A percentile compares a stretch with the other conserved stretches of the same genome.
These are phyloP conservation scores for Verticillium nubilum DNA, from an alignment of 2,329 filamentous ascomycete species.

Conservation along the genomic window DNA sequence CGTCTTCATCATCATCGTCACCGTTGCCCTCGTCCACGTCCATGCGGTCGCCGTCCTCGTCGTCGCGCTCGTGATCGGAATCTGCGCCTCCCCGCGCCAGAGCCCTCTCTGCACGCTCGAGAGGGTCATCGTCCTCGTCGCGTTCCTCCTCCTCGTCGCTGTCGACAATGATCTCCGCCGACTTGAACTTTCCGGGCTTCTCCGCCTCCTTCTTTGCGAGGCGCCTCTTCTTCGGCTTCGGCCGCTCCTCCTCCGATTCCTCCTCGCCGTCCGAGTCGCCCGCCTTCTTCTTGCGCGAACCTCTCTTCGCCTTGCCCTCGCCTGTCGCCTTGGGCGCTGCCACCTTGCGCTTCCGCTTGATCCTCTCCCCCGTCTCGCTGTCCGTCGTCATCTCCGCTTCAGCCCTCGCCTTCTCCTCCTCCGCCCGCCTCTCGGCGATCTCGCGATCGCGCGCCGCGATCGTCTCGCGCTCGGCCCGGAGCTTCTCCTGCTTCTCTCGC, in stretches of 20 bases:
- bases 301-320: constrained; percentile 37
- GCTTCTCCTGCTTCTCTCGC: constrained; percentile 69
- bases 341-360: constrained; percentile 69
- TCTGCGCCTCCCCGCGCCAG: constrained; percentile 29
- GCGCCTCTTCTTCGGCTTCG: constrained; percentile 58
- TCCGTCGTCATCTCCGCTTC: constrained; percentile 80
- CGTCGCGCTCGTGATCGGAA: constrained; percentile 20
- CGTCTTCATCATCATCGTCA: constrained; percentile 39
- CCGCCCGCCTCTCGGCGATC: constrained; percentile 63
- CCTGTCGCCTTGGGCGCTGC: constrained; percentile 27
- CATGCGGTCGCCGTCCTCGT: constrained; percentile 38
- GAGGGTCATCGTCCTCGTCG: constrained; percentile 34
- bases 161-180: constrained; percentile 75
- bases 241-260: constrained; percentile 43
- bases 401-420: constrained; percentile 62
- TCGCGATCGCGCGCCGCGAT: constrained; percentile 73
- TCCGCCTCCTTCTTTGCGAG: constrained; percentile 44
- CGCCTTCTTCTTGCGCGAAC: constrained; percentile 57
- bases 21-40: constrained; percentile 40
- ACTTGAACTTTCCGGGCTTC: constrained; percentile 67
- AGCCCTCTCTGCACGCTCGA: constrained; percentile 39
- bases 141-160: constrained; percentile 41
- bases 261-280: constrained; percentile 30
- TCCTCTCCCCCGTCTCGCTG: constrained; percentile 72
- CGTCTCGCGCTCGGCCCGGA: constrained; percentile 78